Evolutionary conservation across 305 asterid species (phyloP), one percentile per base, ranked within the genome.

Genomic region (Fraxinus floribunda): DNA sequence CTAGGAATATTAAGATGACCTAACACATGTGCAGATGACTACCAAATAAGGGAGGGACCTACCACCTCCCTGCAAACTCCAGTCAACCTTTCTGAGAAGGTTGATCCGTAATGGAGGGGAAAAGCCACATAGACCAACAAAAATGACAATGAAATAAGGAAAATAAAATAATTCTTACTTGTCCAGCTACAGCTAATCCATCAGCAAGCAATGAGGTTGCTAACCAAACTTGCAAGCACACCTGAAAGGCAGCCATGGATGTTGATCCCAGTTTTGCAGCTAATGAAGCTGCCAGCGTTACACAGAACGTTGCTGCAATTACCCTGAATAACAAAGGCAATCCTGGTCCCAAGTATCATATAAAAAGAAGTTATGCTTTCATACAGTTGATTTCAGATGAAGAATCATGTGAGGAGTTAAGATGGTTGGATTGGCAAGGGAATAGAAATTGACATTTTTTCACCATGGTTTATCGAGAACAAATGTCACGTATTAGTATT

Each of bases 161-260:
- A 32, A 30, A 55, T 35, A 3, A 55, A 75, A 55, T 7, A 13
- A 64, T 18, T 26, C 86, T 78, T 80, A 86, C 90, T 60, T 88
- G 90, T 49, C 83, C 86, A 49, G 90, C 89, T 57, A 88, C 90
- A 70, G 89, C 90, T 46, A 88, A 86, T 26, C 89, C 89, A 77
- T 88, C 89, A 15, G 89, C 86, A 75, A 86, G 89, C 70, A 88
- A 73, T 5, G 90, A 86, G 52, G 87, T 81, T 32, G 89, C 90
- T 77, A 86, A 49, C 90, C 89, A 86, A 84, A 88, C 85, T 75
- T 88, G 90, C 83, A 88, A 79, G 83, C 90, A 82, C 74, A 82
- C 80, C 78, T 88, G 90, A 49, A 86, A 88, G 52, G 89, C 86
- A 38, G 88, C 88, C 87, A 86, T 82, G 46, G 82, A 39, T 5